These are phyloP conservation scores for Paracoccidioides lutzii DNA, from an alignment of 2,329 filamentous ascomycete genomes.

Conservation along the genomic window DNA sequence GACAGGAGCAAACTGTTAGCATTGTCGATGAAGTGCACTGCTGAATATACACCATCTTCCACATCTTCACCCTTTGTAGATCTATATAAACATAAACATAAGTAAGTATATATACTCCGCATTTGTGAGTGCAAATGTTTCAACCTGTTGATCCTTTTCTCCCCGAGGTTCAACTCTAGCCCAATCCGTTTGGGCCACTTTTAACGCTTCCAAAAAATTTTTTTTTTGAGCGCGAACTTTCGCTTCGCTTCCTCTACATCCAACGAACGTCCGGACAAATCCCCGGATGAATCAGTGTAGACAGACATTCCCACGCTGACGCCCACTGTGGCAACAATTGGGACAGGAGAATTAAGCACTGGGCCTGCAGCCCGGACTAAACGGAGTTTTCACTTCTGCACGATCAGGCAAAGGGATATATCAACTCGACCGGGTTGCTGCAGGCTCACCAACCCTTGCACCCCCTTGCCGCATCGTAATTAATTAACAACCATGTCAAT, in stretches of 20 bases:
- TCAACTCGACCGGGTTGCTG: slow-evolving; percentile 2
- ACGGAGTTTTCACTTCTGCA: not conserved
- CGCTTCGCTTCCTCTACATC: not conserved
- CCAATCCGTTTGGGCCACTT: no score
- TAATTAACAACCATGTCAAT: not conserved
- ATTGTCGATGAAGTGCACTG: no score
- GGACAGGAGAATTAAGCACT: not conserved
- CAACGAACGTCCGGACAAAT: not conserved
- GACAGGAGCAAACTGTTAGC: no score
- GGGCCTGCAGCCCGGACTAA: not conserved
- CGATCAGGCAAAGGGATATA: not conserved
- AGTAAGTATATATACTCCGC: no score
- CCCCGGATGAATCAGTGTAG: not conserved
- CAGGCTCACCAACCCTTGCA: not conserved
- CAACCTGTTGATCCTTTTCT: no score
- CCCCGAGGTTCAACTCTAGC: no score
- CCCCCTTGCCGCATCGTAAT: not conserved
- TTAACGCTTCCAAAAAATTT: no score
- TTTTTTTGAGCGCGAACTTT: no score
- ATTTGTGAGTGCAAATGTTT: no score
- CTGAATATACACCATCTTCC: no score
- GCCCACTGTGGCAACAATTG: not conserved
- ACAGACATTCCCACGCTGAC: not conserved
- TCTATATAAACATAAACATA: no score
- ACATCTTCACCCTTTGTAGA: no score